Evolutionary conservation across 2,329 filamentous ascomycete genomes (phyloP).

Genomic region (Nothopassalora personata): DNA sequence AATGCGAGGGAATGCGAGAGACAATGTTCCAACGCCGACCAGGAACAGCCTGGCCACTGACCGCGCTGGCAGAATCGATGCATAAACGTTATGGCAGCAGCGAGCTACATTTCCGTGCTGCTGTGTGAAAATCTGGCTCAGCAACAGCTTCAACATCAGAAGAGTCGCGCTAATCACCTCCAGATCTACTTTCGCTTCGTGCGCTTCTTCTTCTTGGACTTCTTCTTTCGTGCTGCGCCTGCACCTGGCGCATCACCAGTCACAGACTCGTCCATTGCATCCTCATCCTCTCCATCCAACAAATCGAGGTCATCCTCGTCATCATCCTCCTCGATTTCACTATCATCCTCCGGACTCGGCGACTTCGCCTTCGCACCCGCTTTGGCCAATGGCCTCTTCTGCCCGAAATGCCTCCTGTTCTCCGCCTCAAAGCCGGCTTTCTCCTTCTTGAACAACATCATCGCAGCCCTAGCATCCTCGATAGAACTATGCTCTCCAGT

Average conservation of each 20-base stretch:
- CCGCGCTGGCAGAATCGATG: too few relatives aligned
- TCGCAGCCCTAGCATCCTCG: conserved; percentile 80
- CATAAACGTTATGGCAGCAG: too few relatives aligned
- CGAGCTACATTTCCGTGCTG: background rate
- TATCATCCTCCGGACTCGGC: conserved; percentile 20
- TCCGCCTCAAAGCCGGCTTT: conserved; percentile 84
- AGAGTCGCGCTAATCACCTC: background rate
- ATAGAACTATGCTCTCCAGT: conserved; percentile 56
- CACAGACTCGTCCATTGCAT: conserved; percentile 20
- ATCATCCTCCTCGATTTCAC: conserved; percentile 20
- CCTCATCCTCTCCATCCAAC: conserved; percentile 29
- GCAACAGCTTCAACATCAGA: background rate
- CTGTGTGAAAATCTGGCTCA: background rate
- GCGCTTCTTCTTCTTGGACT: conserved; percentile 33
- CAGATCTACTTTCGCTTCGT: conserved; percentile 28
- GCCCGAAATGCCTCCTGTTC: conserved; percentile 60
- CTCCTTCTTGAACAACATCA: conserved; percentile 78
- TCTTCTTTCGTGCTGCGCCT: conserved; percentile 30
- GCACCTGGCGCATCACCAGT: conserved; percentile 27
- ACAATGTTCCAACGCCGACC: too few relatives aligned
- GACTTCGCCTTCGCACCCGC: conserved; percentile 15
- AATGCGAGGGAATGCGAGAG: too few relatives aligned
- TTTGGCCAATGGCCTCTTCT: conserved; percentile 16
- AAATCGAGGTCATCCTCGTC: conserved; percentile 24
- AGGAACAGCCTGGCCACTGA: too few relatives aligned